These are phyloP conservation scores for Nakaseomyces glabratus DNA, from an alignment of 1,139 yeast species.

Conservation along the genomic window DNA sequence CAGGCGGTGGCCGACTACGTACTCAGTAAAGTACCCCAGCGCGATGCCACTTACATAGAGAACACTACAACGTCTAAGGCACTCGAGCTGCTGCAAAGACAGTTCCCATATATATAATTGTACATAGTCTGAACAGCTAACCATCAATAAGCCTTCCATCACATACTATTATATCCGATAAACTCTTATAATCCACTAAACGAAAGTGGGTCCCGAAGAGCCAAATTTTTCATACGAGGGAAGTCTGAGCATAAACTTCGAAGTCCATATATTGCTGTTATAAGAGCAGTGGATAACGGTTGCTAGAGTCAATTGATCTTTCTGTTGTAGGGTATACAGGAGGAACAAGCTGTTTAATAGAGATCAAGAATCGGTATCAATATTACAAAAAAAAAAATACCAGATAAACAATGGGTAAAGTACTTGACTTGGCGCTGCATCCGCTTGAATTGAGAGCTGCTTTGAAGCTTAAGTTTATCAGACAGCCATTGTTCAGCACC, in stretches of 20 bases:
- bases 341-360: constrained; percentile 1
- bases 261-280: too few species aligned
- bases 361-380: neutral
- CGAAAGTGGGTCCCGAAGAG: too few species aligned
- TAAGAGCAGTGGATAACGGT: too few species aligned
- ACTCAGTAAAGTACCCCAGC: constrained; percentile 38
- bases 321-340: too few species aligned
- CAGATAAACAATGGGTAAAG: constrained; percentile 48
- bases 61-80: constrained; percentile 1
- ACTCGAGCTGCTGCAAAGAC: constrained; percentile 3
- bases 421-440: constrained; percentile 53
- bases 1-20: constrained; percentile 53
- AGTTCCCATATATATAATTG: too few species aligned
- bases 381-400: neutral
- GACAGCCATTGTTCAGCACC: constrained; percentile 47
- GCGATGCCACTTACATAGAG: constrained; percentile 30
- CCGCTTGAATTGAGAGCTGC: constrained; percentile 68
- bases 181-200: too few species aligned
- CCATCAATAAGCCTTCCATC: too few species aligned
- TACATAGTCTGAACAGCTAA: too few species aligned
- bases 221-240: too few species aligned
- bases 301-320: too few species aligned
- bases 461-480: constrained; percentile 47
- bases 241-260: too few species aligned
- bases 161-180: too few species aligned